Conservation (phyloP, 2,329 filamentous ascomycete genomes). For the Aulographum hederae region DNA sequence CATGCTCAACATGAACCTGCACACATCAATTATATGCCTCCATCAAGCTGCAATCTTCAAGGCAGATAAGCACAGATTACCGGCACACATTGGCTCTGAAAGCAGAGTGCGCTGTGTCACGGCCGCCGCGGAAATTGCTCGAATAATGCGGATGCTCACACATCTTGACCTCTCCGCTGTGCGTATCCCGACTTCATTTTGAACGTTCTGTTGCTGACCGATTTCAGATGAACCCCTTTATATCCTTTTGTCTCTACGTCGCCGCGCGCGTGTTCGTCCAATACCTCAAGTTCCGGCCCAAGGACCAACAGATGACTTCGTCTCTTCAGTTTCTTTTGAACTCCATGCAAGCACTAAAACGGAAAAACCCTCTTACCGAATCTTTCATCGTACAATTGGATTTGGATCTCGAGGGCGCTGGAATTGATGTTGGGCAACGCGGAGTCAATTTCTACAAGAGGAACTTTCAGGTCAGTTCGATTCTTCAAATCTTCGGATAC, state of each 20-base stretch:
- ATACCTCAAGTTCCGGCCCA: constrained; percentile 83
- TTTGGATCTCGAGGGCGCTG: constrained; percentile 66
- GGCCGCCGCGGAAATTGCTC: constrained; percentile 82
- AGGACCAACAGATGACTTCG: constrained; percentile 60
- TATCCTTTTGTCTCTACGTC: constrained; percentile 93
- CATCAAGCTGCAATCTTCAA: constrained; percentile 98
- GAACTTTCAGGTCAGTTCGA: constrained; percentile 6
- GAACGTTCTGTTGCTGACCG: not conserved
- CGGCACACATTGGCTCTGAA: constrained; percentile 61
- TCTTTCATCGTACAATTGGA: constrained; percentile 90
- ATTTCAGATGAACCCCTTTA: constrained; percentile 76
- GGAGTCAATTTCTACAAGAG: constrained; percentile 6
- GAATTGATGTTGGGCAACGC: constrained; percentile 35
- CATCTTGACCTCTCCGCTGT: constrained; percentile 73
- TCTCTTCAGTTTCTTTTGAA: constrained; percentile 80
- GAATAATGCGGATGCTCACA: constrained; percentile 87
- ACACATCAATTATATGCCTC: constrained; percentile 91
- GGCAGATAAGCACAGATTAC: constrained; percentile 71
- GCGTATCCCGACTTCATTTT: constrained; percentile 21
- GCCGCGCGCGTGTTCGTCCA: constrained; percentile 88
- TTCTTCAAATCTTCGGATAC: constrained; percentile 2
- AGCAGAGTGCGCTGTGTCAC: constrained; percentile 88
- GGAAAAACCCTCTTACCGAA: constrained; percentile 76
- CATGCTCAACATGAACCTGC: constrained; percentile 92
- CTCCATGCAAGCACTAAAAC: constrained; percentile 79